phyloP scores from a whole-genome alignment of 2,329 filamentous ascomycete species.

The Karstenula rhodostoma region DNA sequence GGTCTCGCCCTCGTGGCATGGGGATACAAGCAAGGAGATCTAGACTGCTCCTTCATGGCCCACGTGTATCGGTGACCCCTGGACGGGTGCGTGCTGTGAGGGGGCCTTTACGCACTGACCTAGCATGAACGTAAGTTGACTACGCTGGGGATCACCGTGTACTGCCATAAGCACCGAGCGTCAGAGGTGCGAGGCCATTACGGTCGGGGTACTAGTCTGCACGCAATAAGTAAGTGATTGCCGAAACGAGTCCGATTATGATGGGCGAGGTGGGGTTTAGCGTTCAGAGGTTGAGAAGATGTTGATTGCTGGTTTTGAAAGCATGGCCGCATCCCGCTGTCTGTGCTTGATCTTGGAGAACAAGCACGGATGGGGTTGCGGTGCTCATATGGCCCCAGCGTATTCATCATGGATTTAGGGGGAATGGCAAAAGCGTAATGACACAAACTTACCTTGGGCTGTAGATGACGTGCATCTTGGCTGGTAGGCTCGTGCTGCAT shows the following conservation, averaged over 20 bases:
- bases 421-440: not conserved
- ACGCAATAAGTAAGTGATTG: not conserved
- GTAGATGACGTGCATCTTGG: not conserved
- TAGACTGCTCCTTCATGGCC: not conserved
- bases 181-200: not conserved
- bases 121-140: not conserved
- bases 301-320: constrained; percentile 6
- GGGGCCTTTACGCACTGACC: not conserved
- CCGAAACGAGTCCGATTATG: not conserved
- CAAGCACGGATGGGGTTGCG: not conserved
- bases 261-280: not conserved
- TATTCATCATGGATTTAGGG: not conserved
- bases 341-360: not conserved
- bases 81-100: not conserved
- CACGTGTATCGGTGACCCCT: not conserved
- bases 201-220: not conserved
- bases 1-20: not conserved
- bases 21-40: not conserved
- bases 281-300: constrained; percentile 8
- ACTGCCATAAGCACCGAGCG: not conserved
- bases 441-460: not conserved
- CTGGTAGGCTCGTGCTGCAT: not conserved
- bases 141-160: not conserved
- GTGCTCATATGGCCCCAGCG: constrained; percentile 11
- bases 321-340: constrained; percentile 3